These are phyloP conservation scores for Microdochium trichocladiopsis DNA, from an alignment of 2,329 filamentous ascomycete genomes.

Conservation along the genomic window DNA sequence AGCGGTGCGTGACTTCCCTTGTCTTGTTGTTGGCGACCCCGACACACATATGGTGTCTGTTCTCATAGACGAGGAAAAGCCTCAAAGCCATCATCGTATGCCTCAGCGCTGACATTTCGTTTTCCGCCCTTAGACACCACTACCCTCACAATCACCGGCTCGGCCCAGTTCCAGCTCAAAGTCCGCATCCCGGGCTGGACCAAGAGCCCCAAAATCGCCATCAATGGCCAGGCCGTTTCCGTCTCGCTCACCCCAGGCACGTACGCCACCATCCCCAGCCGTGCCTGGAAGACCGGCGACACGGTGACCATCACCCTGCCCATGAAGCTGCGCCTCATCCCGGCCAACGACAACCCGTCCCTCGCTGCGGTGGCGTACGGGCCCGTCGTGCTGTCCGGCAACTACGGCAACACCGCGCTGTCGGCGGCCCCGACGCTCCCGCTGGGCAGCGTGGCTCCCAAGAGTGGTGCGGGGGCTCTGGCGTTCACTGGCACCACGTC, in stretches of 20 bases:
- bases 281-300: constrained; percentile 35
- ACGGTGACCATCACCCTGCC: constrained; percentile 33
- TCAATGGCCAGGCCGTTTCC: constrained; percentile 29
- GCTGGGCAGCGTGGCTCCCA: constrained; percentile 18
- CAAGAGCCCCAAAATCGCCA: constrained; percentile 22
- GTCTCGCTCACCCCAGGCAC: constrained; percentile 23
- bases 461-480: constrained; percentile 9
- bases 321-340: constrained; percentile 32
- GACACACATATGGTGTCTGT: too few species aligned
- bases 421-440: constrained; percentile 19
- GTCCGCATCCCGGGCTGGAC: constrained; percentile 43
- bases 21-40: background rate
- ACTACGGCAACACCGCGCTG: constrained; percentile 29
- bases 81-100: too few species aligned
- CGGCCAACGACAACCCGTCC: constrained; percentile 36
- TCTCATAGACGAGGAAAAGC: too few species aligned
- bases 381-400: constrained; percentile 34
- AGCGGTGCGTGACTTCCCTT: background rate
- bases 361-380: constrained; percentile 40
- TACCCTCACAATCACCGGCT: constrained; percentile 27
- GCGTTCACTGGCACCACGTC: constrained; percentile 20
- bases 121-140: constrained; percentile 32
- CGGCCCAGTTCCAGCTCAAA: constrained; percentile 19
- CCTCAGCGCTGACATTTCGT: too few species aligned
- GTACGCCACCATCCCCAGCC: constrained; percentile 28